Evolutionary conservation across 352 stramenopile species (phyloP).

Genomic region (Phytophthora hibernalis): DNA sequence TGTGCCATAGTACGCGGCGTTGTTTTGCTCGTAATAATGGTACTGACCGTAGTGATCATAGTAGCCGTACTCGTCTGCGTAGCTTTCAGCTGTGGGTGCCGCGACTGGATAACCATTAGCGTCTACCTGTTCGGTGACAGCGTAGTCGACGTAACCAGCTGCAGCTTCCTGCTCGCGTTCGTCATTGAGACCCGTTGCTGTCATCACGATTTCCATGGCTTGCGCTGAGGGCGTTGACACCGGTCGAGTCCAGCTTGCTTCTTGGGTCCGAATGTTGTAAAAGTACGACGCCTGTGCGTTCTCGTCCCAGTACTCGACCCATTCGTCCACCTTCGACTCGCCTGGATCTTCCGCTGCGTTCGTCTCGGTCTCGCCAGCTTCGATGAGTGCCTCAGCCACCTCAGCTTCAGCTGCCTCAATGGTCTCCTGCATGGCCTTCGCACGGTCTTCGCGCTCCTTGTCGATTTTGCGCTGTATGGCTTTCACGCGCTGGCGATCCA

Average conservation of each 20-base stretch:
- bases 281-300: slow-evolving; percentile 90
- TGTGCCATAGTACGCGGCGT: slow-evolving; percentile 40
- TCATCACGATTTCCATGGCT: slow-evolving; percentile 44
- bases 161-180: slow-evolving; percentile 18
- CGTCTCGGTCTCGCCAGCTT: slow-evolving; percentile 21
- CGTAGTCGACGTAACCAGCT: slow-evolving; percentile 50
- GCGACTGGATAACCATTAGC: slow-evolving; percentile 41
- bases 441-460: slow-evolving; percentile 63
- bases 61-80: slow-evolving; percentile 82
- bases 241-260: slow-evolving; percentile 86
- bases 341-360: slow-evolving; percentile 13
- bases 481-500: slow-evolving; percentile 62
- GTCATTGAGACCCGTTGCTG: slow-evolving; percentile 31
- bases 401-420: slow-evolving; percentile 70
- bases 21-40: slow-evolving; percentile 80
- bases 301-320: slow-evolving; percentile 93
- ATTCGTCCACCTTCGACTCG: slow-evolving; percentile 57
- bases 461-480: slow-evolving; percentile 72
- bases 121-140: slow-evolving; percentile 41
- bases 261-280: slow-evolving; percentile 90
- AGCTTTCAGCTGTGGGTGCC: slow-evolving; percentile 33
- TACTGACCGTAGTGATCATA: slow-evolving; percentile 86
- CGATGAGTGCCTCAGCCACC: slow-evolving; percentile 50
- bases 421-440: slow-evolving; percentile 59
- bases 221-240: slow-evolving; percentile 48